These are phyloP conservation scores for Juglanconis juglandina DNA, from an alignment of 2,329 filamentous ascomycete species.

Conservation along the genomic window DNA sequence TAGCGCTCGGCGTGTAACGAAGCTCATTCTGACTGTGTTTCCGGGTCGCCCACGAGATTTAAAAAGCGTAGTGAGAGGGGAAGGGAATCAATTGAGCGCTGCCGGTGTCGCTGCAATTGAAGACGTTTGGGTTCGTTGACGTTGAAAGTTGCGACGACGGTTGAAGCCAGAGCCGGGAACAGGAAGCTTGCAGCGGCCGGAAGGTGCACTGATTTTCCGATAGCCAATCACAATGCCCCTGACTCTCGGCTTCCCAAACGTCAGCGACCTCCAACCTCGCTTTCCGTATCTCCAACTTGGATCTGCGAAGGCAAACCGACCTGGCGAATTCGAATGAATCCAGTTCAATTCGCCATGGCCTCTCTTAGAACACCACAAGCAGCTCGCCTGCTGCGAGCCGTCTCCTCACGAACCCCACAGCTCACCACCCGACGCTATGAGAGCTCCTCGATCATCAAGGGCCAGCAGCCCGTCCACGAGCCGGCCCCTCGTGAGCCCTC, in stretches of 20 bases:
- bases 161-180: constrained; percentile 11
- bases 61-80: neutral
- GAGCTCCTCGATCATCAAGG: constrained; percentile 43
- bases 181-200: constrained; percentile 20
- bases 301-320: neutral
- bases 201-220: constrained; percentile 34
- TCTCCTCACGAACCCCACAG: constrained; percentile 35
- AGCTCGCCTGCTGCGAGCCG: constrained; percentile 49
- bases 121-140: constrained; percentile 11
- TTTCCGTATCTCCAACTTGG: too few relatives aligned
- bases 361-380: constrained; percentile 58
- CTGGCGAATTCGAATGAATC: constrained; percentile 1
- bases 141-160: constrained; percentile 11
- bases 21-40: constrained; percentile 73
- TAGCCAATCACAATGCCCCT: constrained; percentile 21
- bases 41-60: constrained; percentile 5
- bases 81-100: constrained; percentile 32
- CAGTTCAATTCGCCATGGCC: constrained; percentile 51
- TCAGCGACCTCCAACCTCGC: constrained; percentile 4
- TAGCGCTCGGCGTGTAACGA: constrained; percentile 82
- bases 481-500: constrained; percentile 33
- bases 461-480: constrained; percentile 22
- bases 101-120: constrained; percentile 23
- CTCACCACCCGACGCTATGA: constrained; percentile 52
- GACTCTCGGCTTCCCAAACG: constrained; percentile 7